Evolutionary conservation across 768 basidiomycete species (phyloP).

Genomic region (Galerina sulciceps): DNA sequence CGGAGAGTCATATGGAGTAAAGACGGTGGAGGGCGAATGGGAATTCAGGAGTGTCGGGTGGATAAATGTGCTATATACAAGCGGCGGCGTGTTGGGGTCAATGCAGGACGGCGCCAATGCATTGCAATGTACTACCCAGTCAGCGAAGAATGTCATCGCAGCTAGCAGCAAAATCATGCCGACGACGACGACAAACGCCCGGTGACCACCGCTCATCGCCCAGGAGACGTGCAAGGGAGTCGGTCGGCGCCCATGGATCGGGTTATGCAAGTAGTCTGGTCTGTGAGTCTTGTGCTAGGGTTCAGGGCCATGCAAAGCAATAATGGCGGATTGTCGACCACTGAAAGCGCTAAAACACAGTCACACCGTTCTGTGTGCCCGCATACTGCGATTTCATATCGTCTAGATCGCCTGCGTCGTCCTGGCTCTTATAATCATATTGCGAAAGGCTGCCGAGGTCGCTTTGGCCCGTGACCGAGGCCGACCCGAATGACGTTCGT

Average conservation of each 20-base stretch:
- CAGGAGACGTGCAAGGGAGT: background rate
- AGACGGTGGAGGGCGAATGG: no score
- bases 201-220: no score
- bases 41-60: no score
- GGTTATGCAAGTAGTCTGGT: background rate
- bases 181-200: no score
- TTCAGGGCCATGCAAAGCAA: background rate
- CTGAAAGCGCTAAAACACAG: constrained; percentile 65
- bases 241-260: background rate
- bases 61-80: no score
- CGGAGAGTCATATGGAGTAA: no score
- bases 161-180: no score
- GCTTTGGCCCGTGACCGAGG: constrained; percentile 73
- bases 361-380: constrained; percentile 84
- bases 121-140: no score
- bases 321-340: background rate
- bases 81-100: no score
- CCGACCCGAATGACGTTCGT: constrained; percentile 70
- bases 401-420: constrained; percentile 77
- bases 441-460: constrained; percentile 81
- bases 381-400: constrained; percentile 91
- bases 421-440: constrained; percentile 89
- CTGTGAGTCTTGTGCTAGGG: background rate
- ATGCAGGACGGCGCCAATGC: no score
- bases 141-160: no score